A percentile compares a stretch with the other conserved stretches of the same genome.
Conservation (phyloP, 768 basidiomycete species). For the Pleurotus salmoneostramineus region DNA sequence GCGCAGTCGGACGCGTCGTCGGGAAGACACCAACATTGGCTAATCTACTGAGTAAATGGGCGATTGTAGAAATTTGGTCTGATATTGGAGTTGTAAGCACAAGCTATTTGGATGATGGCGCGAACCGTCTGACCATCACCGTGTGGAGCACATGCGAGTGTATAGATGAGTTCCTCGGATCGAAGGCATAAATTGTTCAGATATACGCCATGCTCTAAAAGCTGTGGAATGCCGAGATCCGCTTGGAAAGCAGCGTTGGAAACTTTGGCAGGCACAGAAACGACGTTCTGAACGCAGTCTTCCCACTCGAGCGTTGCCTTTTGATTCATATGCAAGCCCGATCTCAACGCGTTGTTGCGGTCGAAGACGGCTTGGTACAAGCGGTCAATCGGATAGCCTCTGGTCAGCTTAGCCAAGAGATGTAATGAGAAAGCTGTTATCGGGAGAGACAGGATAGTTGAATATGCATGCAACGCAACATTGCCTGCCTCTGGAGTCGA, state of each 20-base stretch:
- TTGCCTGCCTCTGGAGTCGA: conserved; percentile 45
- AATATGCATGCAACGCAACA: conserved; percentile 58
- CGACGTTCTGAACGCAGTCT: conserved; percentile 62
- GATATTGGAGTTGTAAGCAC: conserved; percentile 10
- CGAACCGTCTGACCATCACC: conserved; percentile 34
- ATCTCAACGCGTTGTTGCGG: conserved; percentile 8
- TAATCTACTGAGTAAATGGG: conserved; percentile 61
- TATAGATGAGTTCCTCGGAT: conserved; percentile 45
- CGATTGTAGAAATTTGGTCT: conserved; percentile 40
- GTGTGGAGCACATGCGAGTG: conserved; percentile 30
- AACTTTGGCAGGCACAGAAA: conserved; percentile 71
- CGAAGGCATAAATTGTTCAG: conserved; percentile 49
- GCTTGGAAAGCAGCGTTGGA: conserved; percentile 60
- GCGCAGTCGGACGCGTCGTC: conserved; percentile 37
- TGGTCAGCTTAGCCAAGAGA: conserved; percentile 50
- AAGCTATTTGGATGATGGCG: conserved; percentile 3
- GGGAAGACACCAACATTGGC: conserved; percentile 69
- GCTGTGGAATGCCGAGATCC: conserved; percentile 34
- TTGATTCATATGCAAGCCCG: conserved; percentile 10
- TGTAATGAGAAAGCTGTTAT: conserved; percentile 46
- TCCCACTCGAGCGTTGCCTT: conserved; percentile 58
- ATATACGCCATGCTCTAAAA: conserved; percentile 55
- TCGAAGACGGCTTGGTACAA: conserved; percentile 51
- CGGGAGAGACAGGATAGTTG: conserved; percentile 51
- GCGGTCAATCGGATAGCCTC: conserved; percentile 66